These are phyloP conservation scores for Alternaria sp. DNA, from an alignment of 2,329 filamentous ascomycete genomes.

Conservation along the genomic window DNA sequence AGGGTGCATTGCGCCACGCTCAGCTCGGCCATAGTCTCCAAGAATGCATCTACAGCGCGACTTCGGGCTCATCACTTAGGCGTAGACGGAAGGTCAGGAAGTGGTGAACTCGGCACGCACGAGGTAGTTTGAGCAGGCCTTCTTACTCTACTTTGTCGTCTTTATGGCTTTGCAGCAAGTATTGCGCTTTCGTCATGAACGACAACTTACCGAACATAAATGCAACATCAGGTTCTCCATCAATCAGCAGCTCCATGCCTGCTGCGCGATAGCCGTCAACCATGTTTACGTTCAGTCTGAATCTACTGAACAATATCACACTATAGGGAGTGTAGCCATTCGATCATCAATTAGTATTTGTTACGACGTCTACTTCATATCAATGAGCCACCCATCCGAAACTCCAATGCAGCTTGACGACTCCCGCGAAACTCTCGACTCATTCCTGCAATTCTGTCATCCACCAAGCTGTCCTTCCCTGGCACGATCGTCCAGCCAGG, in stretches of 20 bases:
- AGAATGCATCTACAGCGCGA: background rate
- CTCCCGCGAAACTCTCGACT: background rate
- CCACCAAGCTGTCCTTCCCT: background rate
- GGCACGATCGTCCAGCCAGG: background rate
- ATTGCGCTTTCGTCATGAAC: background rate
- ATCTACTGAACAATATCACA: background rate
- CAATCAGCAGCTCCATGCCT: background rate
- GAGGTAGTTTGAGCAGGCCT: background rate
- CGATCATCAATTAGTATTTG: background rate
- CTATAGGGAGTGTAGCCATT: background rate
- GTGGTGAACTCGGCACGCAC: background rate
- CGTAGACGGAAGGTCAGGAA: background rate
- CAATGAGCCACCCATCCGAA: background rate
- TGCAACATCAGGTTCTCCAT: background rate
- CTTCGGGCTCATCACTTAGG: background rate
- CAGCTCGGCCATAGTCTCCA: background rate
- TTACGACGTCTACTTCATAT: background rate
- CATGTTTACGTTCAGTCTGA: background rate
- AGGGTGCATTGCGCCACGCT: background rate
- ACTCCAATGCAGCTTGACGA: background rate
- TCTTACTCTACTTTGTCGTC: background rate
- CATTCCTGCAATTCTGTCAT: background rate
- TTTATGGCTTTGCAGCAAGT: background rate
- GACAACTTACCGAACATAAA: background rate
- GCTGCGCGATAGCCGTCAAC: background rate